Evolutionary conservation across 306 rosid genomes (phyloP).

Genomic region (Dryas drummondii): DNA sequence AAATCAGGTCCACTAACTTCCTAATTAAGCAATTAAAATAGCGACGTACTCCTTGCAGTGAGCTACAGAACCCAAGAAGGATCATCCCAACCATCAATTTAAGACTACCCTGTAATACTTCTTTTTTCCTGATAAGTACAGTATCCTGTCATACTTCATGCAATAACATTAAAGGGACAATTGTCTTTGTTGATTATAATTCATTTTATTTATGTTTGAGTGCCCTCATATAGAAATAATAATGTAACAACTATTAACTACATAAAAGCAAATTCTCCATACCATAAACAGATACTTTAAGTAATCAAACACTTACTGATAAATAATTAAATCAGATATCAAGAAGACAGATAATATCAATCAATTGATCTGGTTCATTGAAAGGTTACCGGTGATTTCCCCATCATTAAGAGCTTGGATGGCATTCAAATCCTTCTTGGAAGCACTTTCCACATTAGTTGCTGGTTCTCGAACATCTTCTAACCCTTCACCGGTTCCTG

Average conservation of each 20-base stretch:
- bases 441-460: conserved; percentile 28
- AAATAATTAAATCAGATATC: background rate
- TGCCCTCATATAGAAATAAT: background rate
- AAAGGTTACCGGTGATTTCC: conserved; percentile 42
- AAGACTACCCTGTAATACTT: background rate
- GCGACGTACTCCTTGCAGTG: background rate
- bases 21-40: background rate
- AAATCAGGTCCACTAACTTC: background rate
- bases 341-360: conserved; percentile 1
- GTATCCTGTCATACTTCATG: background rate
- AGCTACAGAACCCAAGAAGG: background rate
- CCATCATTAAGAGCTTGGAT: conserved; percentile 25
- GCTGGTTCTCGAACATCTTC: conserved; percentile 29
- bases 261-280: background rate
- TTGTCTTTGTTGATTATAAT: background rate
- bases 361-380: background rate
- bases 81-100: background rate
- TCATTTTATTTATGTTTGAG: background rate
- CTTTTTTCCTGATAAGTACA: background rate
- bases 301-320: background rate
- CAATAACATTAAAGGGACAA: background rate
- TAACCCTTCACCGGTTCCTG: conserved; percentile 16
- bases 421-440: conserved; percentile 29
- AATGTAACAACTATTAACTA: background rate
- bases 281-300: background rate